phyloP scores from a whole-genome alignment of 2,329 filamentous ascomycete genomes.

The Ascocoryne sarcoides region DNA sequence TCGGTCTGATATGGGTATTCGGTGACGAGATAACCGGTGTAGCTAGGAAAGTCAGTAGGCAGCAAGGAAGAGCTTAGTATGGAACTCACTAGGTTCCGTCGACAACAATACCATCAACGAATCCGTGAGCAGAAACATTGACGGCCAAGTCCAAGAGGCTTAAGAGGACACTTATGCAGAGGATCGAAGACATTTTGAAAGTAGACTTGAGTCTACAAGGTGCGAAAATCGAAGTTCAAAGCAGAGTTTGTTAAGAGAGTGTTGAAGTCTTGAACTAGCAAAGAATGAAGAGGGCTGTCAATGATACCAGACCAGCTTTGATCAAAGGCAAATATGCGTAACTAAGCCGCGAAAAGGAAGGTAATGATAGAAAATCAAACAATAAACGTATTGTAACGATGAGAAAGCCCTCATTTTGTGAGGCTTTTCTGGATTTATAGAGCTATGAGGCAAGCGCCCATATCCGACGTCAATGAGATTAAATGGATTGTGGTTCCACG shows the following conservation, averaged over 20 bases:
- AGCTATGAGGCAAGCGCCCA: neutral
- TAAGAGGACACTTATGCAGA: conserved; percentile 11
- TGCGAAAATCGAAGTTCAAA: neutral
- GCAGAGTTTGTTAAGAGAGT: neutral
- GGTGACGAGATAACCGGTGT: conserved; percentile 23
- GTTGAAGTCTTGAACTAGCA: neutral
- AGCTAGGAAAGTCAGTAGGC: conserved; percentile 17
- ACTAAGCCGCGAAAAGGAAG: neutral
- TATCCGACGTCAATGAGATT: neutral
- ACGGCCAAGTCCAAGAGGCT: conserved; percentile 28
- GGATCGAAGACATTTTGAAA: conserved; percentile 17
- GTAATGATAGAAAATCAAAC: neutral
- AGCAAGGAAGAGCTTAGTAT: neutral
- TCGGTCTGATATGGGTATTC: conserved; percentile 13
- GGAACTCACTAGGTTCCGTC: conserved; percentile 28
- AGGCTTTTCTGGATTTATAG: neutral
- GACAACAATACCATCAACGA: conserved; percentile 35
- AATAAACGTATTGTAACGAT: neutral
- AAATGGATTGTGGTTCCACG: neutral
- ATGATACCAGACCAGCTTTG: neutral
- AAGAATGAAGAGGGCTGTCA: neutral
- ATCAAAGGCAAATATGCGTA: neutral
- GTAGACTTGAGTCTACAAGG: neutral
- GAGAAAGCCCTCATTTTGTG: neutral
- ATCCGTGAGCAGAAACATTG: conserved; percentile 38